Percentiles rank a stretch among this genome's conserved stretches.
Evolutionary conservation across 2,329 filamentous ascomycete genomes (phyloP).

Genomic region (Chaetomium sp.): DNA sequence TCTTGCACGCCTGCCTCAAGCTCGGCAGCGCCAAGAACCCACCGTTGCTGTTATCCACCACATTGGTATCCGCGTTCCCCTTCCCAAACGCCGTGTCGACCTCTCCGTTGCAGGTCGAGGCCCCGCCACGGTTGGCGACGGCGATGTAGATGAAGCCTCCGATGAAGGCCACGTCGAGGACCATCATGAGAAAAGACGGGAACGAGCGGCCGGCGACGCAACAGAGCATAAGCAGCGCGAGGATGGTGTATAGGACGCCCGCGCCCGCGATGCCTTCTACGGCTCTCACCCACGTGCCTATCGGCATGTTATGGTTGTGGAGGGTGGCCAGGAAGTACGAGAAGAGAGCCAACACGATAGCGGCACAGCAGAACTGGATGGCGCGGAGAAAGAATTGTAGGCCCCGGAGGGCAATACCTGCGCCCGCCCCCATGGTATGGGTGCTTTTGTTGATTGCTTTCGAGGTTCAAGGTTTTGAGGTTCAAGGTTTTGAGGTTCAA

Average conservation of each 20-base stretch:
- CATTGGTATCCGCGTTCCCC: conserved; percentile 55
- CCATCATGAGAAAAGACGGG: conserved; percentile 71
- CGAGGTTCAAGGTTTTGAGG: conserved; percentile 3
- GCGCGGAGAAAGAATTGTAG: conserved; percentile 71
- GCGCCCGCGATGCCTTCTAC: conserved; percentile 78
- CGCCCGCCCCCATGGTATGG: conserved; percentile 57
- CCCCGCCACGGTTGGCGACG: conserved; percentile 69
- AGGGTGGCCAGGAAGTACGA: conserved; percentile 82
- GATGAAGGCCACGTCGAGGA: conserved; percentile 76
- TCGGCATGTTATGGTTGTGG: conserved; percentile 62
- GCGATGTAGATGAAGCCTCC: conserved; percentile 82
- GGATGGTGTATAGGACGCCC: conserved; percentile 72
- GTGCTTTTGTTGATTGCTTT: not conserved
- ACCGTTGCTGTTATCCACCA: conserved; percentile 49
- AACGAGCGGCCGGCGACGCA: conserved; percentile 74
- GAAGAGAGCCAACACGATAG: conserved; percentile 75
- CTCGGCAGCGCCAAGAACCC: conserved; percentile 51
- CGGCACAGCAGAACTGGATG: conserved; percentile 72
- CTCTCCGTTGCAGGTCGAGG: conserved; percentile 60
- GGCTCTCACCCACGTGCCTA: conserved; percentile 67
- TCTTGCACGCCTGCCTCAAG: conserved; percentile 62
- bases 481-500: conserved; percentile 2
- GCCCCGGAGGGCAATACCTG: conserved; percentile 66
- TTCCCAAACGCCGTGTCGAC: conserved; percentile 70
- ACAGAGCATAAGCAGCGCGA: conserved; percentile 74